Evolutionary conservation across 768 basidiomycete species (phyloP), one percentile per base, ranked within the genome.

Genomic region (Leccinum boreale): DNA sequence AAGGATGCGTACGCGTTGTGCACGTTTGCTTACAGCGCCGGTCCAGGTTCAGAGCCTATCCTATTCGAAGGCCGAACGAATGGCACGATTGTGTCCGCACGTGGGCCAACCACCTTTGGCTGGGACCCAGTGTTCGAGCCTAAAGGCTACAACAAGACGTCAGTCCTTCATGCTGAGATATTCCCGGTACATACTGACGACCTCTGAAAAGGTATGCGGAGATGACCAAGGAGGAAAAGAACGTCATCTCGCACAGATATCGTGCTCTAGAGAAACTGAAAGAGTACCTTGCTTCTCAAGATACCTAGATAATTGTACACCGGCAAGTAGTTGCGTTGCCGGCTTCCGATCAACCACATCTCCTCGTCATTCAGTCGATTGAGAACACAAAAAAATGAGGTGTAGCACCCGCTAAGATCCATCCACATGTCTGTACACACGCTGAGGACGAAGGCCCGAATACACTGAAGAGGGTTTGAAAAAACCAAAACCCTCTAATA

Each of bases 71-170:
- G 96, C 0, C 79, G 83, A 11, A 97, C 94, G 1, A 85, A 92
- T 24, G 96, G 96, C 2, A 80, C 73, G n/a, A 94, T 98, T 60
- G 96, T 99, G 3, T 85, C 85, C 24, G 81, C 95, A 1, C 75
- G 95, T 46, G 96, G 96, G 0, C 81, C 85, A 0, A 75, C 78
- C 28, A 73, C 81, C 12, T 98, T 98, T 67, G 96, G 96, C 23
- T 98, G 94, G 94, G 93, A 96, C 72, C 79, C 93, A 0, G 74
- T 90, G 9, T 97, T 96, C 67, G 83, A 94, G 68, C 90, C 90
- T 0, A 78, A 83, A 50, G 87, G 83, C 10, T 85, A 81, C 19
- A 85, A 86, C 7, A 78, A 85, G 71, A 98, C 95, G 90, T 95
- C 59, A 58, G 79, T 67, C 74, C 64, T 8, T 42, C 12, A 2